These are phyloP conservation scores for Auxenochlorella pyrenoidosa DNA, from an alignment of 139 green algal genomes.

Conservation along the genomic window DNA sequence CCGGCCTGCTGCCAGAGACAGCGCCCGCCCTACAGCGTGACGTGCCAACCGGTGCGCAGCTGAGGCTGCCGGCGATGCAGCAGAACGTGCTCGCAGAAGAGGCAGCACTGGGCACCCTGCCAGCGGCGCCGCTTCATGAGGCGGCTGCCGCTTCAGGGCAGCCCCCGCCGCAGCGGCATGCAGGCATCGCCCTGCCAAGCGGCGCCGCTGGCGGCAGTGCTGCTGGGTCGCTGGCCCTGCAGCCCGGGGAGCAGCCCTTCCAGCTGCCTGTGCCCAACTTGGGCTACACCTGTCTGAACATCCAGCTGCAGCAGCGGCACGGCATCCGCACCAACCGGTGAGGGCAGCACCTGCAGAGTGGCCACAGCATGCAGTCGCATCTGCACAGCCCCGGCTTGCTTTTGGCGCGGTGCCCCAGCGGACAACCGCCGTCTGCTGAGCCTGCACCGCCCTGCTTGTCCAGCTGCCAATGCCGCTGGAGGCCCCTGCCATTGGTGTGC, in stretches of 20 bases:
- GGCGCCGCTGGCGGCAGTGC: neutral
- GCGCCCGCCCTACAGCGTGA: neutral
- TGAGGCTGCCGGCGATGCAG: neutral
- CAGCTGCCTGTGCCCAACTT: conserved; percentile 63
- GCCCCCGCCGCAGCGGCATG: neutral
- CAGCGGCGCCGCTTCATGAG: neutral
- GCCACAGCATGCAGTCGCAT: neutral
- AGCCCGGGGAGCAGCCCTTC: neutral
- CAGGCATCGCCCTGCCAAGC: neutral
- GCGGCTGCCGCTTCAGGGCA: neutral
- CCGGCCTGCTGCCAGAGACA: neutral
- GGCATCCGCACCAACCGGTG: conserved; percentile 61
- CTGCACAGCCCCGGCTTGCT: neutral
- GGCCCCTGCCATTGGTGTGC: too few species aligned
- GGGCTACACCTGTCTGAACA: conserved; percentile 77
- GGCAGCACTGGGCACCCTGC: too few species aligned
- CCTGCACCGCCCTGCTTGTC: neutral
- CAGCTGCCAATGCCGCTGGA: too few species aligned
- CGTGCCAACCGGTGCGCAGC: neutral
- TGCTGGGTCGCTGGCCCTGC: neutral
- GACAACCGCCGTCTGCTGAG: too few species aligned
- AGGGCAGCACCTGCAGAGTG: neutral
- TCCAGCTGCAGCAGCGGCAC: conserved; percentile 52
- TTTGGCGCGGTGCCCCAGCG: too few species aligned
- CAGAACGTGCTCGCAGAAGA: neutral